Base-by-base conservation (phyloP, 768 basidiomycete genomes). In the Serendipita sp. region DNA sequence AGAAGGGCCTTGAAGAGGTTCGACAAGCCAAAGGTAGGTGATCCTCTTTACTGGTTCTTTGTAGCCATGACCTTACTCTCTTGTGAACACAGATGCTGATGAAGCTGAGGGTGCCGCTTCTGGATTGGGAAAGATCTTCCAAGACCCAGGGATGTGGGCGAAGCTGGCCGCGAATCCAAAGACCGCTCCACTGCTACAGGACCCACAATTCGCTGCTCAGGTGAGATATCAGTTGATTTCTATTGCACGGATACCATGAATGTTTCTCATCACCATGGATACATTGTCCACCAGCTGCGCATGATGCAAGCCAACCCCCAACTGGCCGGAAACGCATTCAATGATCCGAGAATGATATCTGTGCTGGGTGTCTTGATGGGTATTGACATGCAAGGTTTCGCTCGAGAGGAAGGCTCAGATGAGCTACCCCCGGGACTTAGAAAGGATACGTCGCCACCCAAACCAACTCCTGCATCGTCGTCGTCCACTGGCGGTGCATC, bases 311-410 rank as follows among this genome's bases (percentile, higher is more conserved):
- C 79, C 69, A 84, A 88, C 67, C 86, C 88, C 24, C 73, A 69
- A 60, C 74, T 88, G 53, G 86, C 84, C 22, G 76, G 82, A 61
- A 72, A 70, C 65, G 79, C 82, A 68, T 71, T 88, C 67, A 75
- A 82, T 65, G 94, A 97, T 73, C 83, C 94, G 38, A 82, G 94
- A 64, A 92, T 96, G 90, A 90, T 92, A 72, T 86, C 90, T 70
- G 92, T 92, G 16, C 77, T 97, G 45, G 94, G 94, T 64, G 94
- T 84, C 11, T 79, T 90, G 63, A 90, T 97, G 87, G 91, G 91
- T 34, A 79, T 97, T 67, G 91, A 97, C 74, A 81, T 97, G 74
- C 84, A 89, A 73, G 90, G 86, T 63, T 86, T 89, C 72, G 78
- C 82, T 60, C 79, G 92, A 62, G 84, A 86, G 17, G 90, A 90